phyloP scores from a whole-genome alignment of 495 filamentous ascomycete species.

The Penicillium alfredii region DNA sequence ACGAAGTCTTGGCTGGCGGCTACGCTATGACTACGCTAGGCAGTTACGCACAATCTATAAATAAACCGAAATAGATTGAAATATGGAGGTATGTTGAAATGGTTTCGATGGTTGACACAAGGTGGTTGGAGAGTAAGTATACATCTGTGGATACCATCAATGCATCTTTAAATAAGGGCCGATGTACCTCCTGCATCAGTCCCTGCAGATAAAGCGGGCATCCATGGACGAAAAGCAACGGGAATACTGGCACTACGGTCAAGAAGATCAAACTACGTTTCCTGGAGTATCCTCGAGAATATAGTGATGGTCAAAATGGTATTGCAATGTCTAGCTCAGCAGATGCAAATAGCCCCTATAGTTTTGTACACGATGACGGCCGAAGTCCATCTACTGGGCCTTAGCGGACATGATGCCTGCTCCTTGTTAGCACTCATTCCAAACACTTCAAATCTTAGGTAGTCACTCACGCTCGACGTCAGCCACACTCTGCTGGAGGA shows the following conservation, averaged over 20 bases:
- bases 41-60: too few relatives aligned
- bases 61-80: too few relatives aligned
- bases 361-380: conserved; percentile 46
- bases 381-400: conserved; percentile 42
- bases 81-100: too few relatives aligned
- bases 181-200: conserved; percentile 9
- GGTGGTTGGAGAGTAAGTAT: too few relatives aligned
- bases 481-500: conserved; percentile 87
- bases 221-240: too few relatives aligned
- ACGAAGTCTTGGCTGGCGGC: conserved; percentile 10
- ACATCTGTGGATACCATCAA: too few relatives aligned
- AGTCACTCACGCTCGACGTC: conserved; percentile 89
- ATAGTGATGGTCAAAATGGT: conserved; percentile 23
- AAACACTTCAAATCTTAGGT: neutral
- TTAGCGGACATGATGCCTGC: conserved; percentile 50
- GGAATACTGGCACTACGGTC: neutral
- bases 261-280: conserved; percentile 1
- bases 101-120: too few relatives aligned
- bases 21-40: too few relatives aligned
- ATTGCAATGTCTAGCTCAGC: conserved; percentile 41
- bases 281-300: neutral
- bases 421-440: conserved; percentile 21
- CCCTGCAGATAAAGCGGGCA: conserved; percentile 10
- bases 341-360: conserved; percentile 39
- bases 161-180: conserved; percentile 1